A percentile compares a stretch with the other conserved stretches of the same genome.
These are phyloP conservation scores for Neoboletus brunneissimus DNA, from an alignment of 768 basidiomycete genomes.

Conservation along the genomic window DNA sequence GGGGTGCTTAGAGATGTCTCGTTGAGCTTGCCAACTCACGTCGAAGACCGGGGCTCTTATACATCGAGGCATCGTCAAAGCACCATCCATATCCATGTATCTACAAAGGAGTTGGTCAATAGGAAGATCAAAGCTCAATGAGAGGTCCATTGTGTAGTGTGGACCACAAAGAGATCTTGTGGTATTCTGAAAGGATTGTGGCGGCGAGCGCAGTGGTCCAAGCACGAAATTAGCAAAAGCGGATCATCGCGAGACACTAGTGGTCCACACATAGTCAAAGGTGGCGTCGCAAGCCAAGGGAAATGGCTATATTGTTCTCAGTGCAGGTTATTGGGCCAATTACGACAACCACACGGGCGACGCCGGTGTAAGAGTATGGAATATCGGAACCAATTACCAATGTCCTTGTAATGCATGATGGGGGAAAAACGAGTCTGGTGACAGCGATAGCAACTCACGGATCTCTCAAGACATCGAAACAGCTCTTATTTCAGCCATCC, in stretches of 20 bases:
- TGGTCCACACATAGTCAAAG: not conserved
- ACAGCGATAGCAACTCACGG: constrained; percentile 5
- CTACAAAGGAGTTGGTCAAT: constrained; percentile 4
- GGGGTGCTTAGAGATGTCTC: not conserved
- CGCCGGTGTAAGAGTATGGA: not conserved
- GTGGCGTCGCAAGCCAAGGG: not conserved
- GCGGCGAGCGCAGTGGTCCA: not conserved
- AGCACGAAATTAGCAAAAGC: not conserved
- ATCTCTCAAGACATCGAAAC: constrained; percentile 14
- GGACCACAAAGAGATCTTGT: not conserved
- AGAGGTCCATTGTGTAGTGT: not conserved
- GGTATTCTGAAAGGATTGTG: not conserved
- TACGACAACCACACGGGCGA: constrained; percentile 1
- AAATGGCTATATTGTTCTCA: constrained; percentile 4
- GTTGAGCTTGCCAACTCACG: not conserved
- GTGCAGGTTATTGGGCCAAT: not conserved
- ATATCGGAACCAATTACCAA: constrained; percentile 4
- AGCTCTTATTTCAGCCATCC: constrained; percentile 27
- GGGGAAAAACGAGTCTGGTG: not conserved
- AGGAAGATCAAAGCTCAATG: not conserved
- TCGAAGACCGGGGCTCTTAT: constrained; percentile 4
- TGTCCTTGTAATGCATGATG: not conserved
- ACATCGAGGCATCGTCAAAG: not conserved
- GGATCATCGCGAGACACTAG: not conserved
- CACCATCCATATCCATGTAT: not conserved